A percentile compares a stretch with the other conserved stretches of the same genome.
These are phyloP conservation scores for Neocucurbitaria cava DNA, from an alignment of 2,329 filamentous ascomycete species.

Conservation along the genomic window DNA sequence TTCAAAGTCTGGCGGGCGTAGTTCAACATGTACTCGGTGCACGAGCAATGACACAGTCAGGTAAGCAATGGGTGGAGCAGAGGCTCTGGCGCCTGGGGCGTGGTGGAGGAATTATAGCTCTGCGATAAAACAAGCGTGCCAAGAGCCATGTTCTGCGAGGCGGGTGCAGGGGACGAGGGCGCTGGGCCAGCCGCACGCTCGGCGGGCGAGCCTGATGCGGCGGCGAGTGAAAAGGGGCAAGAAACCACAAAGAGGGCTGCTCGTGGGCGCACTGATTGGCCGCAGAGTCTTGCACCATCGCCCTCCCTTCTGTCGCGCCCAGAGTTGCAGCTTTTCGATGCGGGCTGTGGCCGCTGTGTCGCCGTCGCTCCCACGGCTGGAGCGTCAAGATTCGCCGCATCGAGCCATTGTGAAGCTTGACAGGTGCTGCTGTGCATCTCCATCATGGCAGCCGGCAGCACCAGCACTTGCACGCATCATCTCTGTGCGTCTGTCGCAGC, in stretches of 20 bases:
- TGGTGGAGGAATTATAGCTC: slow-evolving; percentile 34
- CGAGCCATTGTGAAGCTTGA: slow-evolving; percentile 14
- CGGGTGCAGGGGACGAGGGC: slow-evolving; percentile 3
- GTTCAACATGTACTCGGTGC: slow-evolving; percentile 46
- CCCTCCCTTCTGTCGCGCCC: not conserved
- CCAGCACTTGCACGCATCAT: slow-evolving; percentile 19
- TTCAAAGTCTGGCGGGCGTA: slow-evolving; percentile 49
- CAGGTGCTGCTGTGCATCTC: slow-evolving; percentile 7
- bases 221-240: slow-evolving; percentile 35
- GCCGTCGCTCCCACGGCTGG: not conserved
- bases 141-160: slow-evolving; percentile 28
- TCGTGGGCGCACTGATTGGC: slow-evolving; percentile 34
- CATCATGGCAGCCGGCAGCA: slow-evolving; percentile 16
- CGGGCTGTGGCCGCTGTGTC: not conserved
- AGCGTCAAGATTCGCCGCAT: slow-evolving; percentile 9
- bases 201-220: slow-evolving; percentile 11
- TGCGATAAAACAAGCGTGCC: slow-evolving; percentile 33
- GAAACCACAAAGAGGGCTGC: slow-evolving; percentile 14
- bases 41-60: slow-evolving; percentile 24
- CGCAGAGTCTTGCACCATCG: slow-evolving; percentile 5
- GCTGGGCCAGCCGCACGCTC: not conserved
- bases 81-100: slow-evolving; percentile 23
- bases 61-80: slow-evolving; percentile 19
- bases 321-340: not conserved
- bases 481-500: slow-evolving; percentile 14